Evolutionary conservation across 116 monocot genomes (phyloP), one percentile per base, ranked within the genome.

Genomic region (Papilionanthe hybrid): DNA sequence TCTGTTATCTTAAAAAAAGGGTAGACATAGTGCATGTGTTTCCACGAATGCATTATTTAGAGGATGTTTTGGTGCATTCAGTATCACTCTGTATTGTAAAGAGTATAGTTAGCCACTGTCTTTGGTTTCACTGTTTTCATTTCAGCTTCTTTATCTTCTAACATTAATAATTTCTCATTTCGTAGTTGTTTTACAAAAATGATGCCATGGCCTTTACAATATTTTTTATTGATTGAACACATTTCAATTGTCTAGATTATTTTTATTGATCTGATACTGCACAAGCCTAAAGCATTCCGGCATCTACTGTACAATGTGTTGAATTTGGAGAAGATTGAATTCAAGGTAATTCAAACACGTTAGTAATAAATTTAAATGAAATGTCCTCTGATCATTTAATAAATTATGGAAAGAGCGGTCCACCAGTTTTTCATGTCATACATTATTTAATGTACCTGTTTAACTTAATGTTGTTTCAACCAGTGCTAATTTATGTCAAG

Each of bases 251-350:
- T 42, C 49, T 49, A 95, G 95, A 95, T 95, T 77, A 81, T 93
- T 78, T 84, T 97, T 76, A 97, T 94, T 67, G 94, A 97, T 92
- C 82, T 97, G 83, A 94, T 97, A 75, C 80, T 97, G 80, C 97
- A 94, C 92, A 97, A 94, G 86, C 84, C 87, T 68, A 92, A 87
- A 78, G 97, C 97, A 23, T 97, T 89, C 73, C 88, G 94, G 3
- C 97, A 97, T 89, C 76, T 97, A 74, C 72, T 97, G 47, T 94
- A 86, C 85, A 97, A 97, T 80, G 81, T 83, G 87, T 79, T 91
- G 72, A 82, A 72, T 83, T 53, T 81, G 45, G 87, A 91, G 75
- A 53, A 71, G 27, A 55, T 30, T 71, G 49, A 76, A 5, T 57
- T 48, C 55, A 85, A 89, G 90, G 96, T 92, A 83, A 30, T 77